Conservation (phyloP, 2,329 filamentous ascomycete genomes). For the Acephala macrosclerotiorum region DNA sequence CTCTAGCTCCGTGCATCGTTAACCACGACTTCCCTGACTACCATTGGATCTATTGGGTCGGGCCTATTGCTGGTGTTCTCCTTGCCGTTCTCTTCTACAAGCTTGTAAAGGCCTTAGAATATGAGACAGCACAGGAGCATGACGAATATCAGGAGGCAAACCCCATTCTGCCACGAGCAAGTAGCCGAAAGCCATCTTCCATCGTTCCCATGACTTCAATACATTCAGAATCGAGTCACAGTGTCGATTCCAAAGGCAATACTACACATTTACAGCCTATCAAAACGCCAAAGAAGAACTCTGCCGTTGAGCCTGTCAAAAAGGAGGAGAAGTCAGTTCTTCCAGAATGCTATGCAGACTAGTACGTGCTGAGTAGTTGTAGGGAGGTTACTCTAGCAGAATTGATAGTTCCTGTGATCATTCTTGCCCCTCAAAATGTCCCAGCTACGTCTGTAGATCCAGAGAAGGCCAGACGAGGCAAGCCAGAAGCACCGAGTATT, state of each 20-base stretch:
- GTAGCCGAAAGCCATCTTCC: slow-evolving; percentile 25
- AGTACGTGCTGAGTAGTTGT: neutral
- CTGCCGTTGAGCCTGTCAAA: neutral
- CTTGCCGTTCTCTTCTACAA: slow-evolving; percentile 59
- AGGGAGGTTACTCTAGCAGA: neutral
- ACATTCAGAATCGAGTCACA: slow-evolving; percentile 11
- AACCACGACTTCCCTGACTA: slow-evolving; percentile 50
- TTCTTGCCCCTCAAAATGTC: neutral
- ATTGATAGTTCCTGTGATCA: neutral
- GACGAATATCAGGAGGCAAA: slow-evolving; percentile 21
- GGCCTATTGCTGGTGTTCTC: slow-evolving; percentile 57
- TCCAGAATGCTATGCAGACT: slow-evolving; percentile 11
- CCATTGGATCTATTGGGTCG: slow-evolving; percentile 61
- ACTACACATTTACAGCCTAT: neutral
- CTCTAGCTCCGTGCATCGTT: slow-evolving; percentile 55
- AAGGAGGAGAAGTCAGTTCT: slow-evolving; percentile 8
- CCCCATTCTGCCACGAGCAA: slow-evolving; percentile 11
- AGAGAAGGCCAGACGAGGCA: neutral
- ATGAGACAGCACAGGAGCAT: slow-evolving; percentile 57
- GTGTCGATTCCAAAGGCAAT: neutral
- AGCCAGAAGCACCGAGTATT: neutral
- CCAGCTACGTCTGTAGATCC: neutral
- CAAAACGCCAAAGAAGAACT: neutral
- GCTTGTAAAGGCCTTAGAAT: slow-evolving; percentile 59
- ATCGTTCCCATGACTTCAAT: slow-evolving; percentile 26